Conservation (phyloP, 768 basidiomycete species). For the Lactarius evosmus region DNA sequence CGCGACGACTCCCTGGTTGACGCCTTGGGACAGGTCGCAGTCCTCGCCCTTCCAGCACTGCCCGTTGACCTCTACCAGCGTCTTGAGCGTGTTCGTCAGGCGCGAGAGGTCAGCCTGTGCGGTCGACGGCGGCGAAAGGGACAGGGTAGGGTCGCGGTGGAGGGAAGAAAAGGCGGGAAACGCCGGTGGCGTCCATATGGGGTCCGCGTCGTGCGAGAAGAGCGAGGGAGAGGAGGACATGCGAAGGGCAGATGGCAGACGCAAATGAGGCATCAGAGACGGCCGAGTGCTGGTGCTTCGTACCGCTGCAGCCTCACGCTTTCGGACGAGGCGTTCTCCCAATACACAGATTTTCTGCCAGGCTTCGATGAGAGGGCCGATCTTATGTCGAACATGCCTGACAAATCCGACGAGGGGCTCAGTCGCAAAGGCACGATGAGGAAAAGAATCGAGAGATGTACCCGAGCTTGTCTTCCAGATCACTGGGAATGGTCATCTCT, state of each 20-base stretch:
- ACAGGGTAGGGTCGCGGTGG: conserved; percentile 21
- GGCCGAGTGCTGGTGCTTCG: conserved; percentile 59
- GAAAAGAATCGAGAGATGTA: conserved; percentile 33
- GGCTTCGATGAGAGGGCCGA: conserved; percentile 78
- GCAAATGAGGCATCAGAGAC: conserved; percentile 67
- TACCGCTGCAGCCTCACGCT: conserved; percentile 92
- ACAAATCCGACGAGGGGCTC: background rate
- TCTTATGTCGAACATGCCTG: conserved; percentile 72
- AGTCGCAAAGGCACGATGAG: background rate
- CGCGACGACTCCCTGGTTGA: conserved; percentile 65
- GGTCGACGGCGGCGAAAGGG: conserved; percentile 19
- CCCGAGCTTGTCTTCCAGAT: conserved; percentile 88
- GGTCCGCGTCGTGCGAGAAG: conserved; percentile 34
- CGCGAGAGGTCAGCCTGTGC: conserved; percentile 79
- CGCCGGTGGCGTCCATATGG: conserved; percentile 30
- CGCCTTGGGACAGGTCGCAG: conserved; percentile 77
- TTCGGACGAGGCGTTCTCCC: conserved; percentile 82
- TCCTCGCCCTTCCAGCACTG: conserved; percentile 82
- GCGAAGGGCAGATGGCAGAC: conserved; percentile 47
- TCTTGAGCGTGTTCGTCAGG: conserved; percentile 76
- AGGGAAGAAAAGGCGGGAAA: conserved; percentile 31
- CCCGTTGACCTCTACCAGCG: conserved; percentile 73
- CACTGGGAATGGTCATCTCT: conserved; percentile 90
- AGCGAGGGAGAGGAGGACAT: conserved; percentile 33
- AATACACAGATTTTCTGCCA: conserved; percentile 90